Evolutionary conservation across 2,329 filamentous ascomycete genomes (phyloP).

Genomic region (Xylariaceae sp.): DNA sequence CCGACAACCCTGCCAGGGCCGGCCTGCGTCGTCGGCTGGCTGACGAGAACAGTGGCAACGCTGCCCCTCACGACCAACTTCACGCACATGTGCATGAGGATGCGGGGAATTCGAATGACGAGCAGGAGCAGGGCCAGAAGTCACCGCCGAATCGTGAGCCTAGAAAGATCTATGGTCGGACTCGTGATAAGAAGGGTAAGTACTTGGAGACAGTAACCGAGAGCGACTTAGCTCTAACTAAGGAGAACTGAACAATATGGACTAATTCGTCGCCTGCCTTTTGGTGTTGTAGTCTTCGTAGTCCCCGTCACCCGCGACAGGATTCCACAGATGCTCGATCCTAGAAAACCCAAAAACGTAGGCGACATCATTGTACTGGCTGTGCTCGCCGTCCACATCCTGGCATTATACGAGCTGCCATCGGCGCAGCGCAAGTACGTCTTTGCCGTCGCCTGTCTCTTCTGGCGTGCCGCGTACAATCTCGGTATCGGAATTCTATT

Average conservation of each 20-base stretch:
- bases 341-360: constrained; percentile 89
- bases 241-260: background rate
- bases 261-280: constrained; percentile 1
- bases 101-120: background rate
- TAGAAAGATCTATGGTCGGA: constrained; percentile 84
- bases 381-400: constrained; percentile 70
- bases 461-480: constrained; percentile 92
- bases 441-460: constrained; percentile 79
- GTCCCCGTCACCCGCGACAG: constrained; percentile 97
- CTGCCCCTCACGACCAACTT: constrained; percentile 15
- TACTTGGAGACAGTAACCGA: constrained; percentile 17
- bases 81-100: constrained; percentile 12
- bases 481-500: constrained; percentile 87
- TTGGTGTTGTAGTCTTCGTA: constrained; percentile 67
- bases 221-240: background rate
- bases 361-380: constrained; percentile 76
- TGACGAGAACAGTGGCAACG: constrained; percentile 14
- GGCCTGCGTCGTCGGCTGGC: constrained; percentile 29
- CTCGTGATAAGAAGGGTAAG: constrained; percentile 84
- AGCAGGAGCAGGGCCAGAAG: constrained; percentile 16
- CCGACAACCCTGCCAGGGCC: constrained; percentile 19
- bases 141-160: constrained; percentile 16
- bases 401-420: constrained; percentile 69
- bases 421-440: constrained; percentile 62
- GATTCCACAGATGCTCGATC: constrained; percentile 94